Evolutionary conservation across 306 rosid species (phyloP), one percentile per base, ranked within the genome.

Genomic region (Begonia fuchsioides): DNA sequence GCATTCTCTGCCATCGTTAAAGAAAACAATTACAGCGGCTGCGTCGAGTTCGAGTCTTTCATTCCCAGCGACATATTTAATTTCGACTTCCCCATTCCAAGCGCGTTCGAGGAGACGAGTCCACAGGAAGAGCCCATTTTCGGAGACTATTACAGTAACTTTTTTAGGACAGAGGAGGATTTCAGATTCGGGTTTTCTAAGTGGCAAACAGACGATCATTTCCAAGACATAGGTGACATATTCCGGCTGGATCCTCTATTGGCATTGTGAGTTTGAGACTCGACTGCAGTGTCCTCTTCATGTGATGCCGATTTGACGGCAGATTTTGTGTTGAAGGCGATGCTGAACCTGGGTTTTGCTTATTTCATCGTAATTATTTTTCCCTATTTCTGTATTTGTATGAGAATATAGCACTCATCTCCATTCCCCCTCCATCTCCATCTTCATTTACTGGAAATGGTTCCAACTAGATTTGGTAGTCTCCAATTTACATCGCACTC

Each of bases 211-310:
- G 81, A 75, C 18, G 96, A 92, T 45, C 59, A 61, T 52, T 85
- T 85, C 13, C 94, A 85, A 69, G 98, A 92, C 19, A 79, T 92
- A 61, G 83, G 79, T n/a, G 98, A 92, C 60, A 54, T 92, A 5
- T 85, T 92, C 57, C 59, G 61, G 32, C 63, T 81, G 1, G 96
- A 85, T 60, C 65, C 86, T 15, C 72, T 75, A 14, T 39, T 1
- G 8, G 26, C 26, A 10, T 38, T 19, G 0, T 49, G 40, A 68
- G 35, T 6, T 26, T 26, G 35, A 26, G 7, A 26, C 35, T 26
- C 35, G 7, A 26, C 8, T 1, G 4, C 35, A 26, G 35, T 8
- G 7, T 26, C 35, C 8, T 26, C 35, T 26, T 4, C 8, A 2
- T 5, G 35, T 26, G 8, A 26, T 26, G 35, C 35, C 35, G 35